Percentiles rank a stretch among this genome's conserved stretches.
These are phyloP conservation scores for Podospora pseudopauciseta DNA, from an alignment of 495 filamentous ascomycete genomes.

Conservation along the genomic window DNA sequence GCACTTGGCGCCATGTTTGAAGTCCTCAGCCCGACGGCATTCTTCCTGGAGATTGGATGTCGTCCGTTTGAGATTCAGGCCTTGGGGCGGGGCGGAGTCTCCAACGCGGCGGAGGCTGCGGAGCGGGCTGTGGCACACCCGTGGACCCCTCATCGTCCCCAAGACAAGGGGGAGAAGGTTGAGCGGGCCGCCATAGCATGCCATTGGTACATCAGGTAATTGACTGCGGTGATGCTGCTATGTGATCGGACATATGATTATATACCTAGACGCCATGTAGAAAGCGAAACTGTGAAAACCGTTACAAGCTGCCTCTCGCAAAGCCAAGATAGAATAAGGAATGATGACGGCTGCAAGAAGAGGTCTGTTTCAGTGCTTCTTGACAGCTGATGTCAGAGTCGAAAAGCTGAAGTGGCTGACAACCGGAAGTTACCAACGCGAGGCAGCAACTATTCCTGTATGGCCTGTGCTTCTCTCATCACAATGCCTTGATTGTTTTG, in stretches of 20 bases:
- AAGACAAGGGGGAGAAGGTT: background rate
- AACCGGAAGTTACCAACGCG: too few relatives aligned
- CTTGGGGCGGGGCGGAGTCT: background rate
- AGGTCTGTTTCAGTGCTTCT: background rate
- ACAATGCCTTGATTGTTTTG: background rate
- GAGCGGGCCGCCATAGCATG: background rate
- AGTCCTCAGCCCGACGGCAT: conserved; percentile 3
- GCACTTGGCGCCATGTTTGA: background rate
- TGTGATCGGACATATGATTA: background rate
- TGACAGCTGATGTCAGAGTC: background rate
- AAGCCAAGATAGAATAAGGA: background rate
- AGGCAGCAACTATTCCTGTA: background rate
- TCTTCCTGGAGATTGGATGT: conserved; percentile 6
- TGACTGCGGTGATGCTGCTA: background rate
- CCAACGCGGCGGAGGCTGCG: background rate
- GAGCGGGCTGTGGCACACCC: background rate
- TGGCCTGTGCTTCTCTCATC: background rate
- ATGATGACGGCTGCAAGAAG: background rate
- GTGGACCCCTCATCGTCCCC: background rate
- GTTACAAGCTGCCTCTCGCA: background rate
- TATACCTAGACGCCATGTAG: background rate
- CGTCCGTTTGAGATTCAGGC: background rate
- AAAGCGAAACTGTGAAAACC: background rate
- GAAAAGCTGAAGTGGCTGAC: too few relatives aligned
- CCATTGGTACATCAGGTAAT: background rate